These are phyloP conservation scores for Malus sieversii DNA, from an alignment of 306 rosid genomes.

Conservation along the genomic window DNA sequence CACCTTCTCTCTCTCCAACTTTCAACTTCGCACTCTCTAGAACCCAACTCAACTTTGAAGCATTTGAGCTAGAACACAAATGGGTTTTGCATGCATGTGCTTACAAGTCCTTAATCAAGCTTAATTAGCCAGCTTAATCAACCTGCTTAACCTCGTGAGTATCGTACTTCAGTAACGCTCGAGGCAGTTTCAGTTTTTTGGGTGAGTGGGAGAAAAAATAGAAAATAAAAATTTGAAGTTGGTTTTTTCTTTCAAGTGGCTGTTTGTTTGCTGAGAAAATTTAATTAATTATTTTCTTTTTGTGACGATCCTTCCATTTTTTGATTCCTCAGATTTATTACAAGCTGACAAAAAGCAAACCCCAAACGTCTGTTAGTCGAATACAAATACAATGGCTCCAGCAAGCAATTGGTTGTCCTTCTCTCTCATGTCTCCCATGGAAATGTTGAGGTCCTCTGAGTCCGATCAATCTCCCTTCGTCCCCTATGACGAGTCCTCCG, in stretches of 20 bases:
- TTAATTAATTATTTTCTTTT: background rate
- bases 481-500: conserved; percentile 50
- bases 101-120: background rate
- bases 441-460: conserved; percentile 61
- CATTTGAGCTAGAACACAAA: background rate
- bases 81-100: conserved; percentile 49
- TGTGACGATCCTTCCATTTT: background rate
- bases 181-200: conserved; percentile 26
- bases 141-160: conserved; percentile 4
- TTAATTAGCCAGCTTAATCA: background rate
- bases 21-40: background rate
- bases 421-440: conserved; percentile 70
- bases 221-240: background rate
- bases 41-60: background rate
- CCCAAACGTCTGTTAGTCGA: background rate
- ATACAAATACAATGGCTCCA: conserved; percentile 46
- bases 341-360: background rate
- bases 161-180: conserved; percentile 35
- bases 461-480: conserved; percentile 31
- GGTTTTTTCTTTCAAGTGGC: background rate
- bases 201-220: background rate
- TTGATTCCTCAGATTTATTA: conserved; percentile 12
- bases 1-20: background rate
- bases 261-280: conserved; percentile 1
- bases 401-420: conserved; percentile 82